Evolutionary conservation across 202 grass and related monocot genomes (phyloP).

Genomic region (Dendrocalamus latiflorus): DNA sequence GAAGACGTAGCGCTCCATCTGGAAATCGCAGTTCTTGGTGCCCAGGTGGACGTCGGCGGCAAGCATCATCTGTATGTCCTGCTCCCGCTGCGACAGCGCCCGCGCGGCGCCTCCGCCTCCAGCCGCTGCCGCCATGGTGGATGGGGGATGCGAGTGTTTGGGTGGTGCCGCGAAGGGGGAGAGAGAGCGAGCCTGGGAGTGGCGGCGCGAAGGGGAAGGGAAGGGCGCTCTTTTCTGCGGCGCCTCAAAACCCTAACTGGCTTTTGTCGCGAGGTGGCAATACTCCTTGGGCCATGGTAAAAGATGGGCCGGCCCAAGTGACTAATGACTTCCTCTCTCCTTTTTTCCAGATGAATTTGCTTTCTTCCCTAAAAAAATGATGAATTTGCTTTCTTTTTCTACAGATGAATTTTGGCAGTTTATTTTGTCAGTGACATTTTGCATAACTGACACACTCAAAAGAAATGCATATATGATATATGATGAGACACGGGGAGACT

Average conservation of each 20-base stretch:
- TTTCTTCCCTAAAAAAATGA: not conserved
- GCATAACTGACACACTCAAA: too few species aligned
- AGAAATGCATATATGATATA: not conserved
- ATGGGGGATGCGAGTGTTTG: not conserved
- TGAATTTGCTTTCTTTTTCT: not conserved
- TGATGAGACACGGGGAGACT: too few species aligned
- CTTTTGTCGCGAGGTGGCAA: not conserved
- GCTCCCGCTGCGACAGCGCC: conserved; percentile 53
- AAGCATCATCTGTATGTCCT: conserved; percentile 79
- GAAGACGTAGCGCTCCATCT: conserved; percentile 84
- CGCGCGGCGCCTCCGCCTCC: conserved; percentile 11
- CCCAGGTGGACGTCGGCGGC: conserved; percentile 80
- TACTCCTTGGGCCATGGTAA: not conserved
- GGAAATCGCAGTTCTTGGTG: conserved; percentile 90
- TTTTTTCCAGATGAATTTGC: not conserved
- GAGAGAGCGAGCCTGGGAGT: conserved; percentile 3
- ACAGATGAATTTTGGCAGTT: not conserved
- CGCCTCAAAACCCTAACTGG: conserved; percentile 34
- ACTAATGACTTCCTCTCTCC: not conserved
- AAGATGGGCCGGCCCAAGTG: not conserved
- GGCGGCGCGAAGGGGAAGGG: conserved; percentile 32
- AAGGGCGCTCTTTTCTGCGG: not conserved
- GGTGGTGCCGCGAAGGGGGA: not conserved
- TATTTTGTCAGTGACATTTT: not conserved
- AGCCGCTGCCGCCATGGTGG: conserved; percentile 37